phyloP scores from a whole-genome alignment of 1,284 basidiomycete species.

The Leccinum pachyderme region DNA sequence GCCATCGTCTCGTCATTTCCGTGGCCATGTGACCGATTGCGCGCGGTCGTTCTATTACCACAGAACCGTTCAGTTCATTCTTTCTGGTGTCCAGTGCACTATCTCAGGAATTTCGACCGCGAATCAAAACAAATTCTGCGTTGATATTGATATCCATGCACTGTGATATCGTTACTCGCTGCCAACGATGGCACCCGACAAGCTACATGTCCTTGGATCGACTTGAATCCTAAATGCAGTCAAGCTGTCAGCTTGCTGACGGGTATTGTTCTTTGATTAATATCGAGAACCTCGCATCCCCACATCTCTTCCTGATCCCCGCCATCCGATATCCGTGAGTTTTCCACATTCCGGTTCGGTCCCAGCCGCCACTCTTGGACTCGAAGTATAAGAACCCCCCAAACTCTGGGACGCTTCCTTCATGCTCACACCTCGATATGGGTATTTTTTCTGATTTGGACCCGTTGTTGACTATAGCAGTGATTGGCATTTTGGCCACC shows the following conservation, averaged over 20 bases:
- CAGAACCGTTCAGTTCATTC: too few species aligned
- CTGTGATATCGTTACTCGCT: too few species aligned
- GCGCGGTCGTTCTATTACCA: neutral
- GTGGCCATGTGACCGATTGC: neutral
- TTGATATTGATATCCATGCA: too few species aligned
- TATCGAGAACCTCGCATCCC: neutral
- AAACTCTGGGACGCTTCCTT: neutral
- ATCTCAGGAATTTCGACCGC: neutral
- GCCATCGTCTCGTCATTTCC: neutral
- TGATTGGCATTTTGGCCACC: neutral
- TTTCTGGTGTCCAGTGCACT: neutral
- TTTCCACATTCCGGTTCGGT: neutral
- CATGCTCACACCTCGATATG: constrained; percentile 5
- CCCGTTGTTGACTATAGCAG: constrained; percentile 1
- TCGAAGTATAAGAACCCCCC: constrained; percentile 1
- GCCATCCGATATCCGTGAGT: neutral
- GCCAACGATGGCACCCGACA: neutral
- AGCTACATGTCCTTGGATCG: neutral
- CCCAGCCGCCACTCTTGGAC: neutral
- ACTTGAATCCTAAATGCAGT: neutral
- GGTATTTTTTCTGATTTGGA: neutral
- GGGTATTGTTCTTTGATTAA: neutral
- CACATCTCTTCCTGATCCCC: neutral
- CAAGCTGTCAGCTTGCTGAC: too few species aligned
- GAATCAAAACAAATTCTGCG: too few species aligned